These are phyloP conservation scores for Fusarium haematococcum DNA, from an alignment of 2,329 filamentous ascomycete species.

Conservation along the genomic window DNA sequence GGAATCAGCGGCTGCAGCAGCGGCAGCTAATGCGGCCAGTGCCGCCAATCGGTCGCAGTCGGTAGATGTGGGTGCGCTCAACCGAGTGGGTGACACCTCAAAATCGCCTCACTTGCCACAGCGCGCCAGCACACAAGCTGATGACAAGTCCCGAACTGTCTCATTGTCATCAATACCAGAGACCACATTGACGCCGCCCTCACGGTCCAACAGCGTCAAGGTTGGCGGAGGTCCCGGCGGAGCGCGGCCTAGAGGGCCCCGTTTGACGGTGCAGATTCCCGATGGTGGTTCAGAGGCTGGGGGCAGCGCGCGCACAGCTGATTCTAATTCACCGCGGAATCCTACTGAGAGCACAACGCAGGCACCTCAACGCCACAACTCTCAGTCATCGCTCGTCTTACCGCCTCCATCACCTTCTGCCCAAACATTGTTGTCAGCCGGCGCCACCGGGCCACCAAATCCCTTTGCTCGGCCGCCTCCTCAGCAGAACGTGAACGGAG, in stretches of 20 bases:
- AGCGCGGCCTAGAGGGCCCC: slow-evolving; percentile 80
- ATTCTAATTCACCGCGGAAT: slow-evolving; percentile 74
- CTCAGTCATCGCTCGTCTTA: slow-evolving; percentile 79
- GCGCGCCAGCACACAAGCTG: slow-evolving; percentile 60
- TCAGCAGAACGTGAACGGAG: slow-evolving; percentile 69
- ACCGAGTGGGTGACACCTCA: slow-evolving; percentile 59
- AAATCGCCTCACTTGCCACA: slow-evolving; percentile 68
- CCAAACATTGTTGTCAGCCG: slow-evolving; percentile 86
- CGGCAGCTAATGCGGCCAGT: slow-evolving; percentile 40
- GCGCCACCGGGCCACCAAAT: slow-evolving; percentile 92
- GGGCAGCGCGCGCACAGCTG: slow-evolving; percentile 73
- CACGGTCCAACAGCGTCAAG: slow-evolving; percentile 81
- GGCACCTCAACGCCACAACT: slow-evolving; percentile 63
- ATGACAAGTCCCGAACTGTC: slow-evolving; percentile 59
- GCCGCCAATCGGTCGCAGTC: slow-evolving; percentile 68
- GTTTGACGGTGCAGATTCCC: slow-evolving; percentile 93
- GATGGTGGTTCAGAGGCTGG: slow-evolving; percentile 84
- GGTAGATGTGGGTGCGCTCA: slow-evolving; percentile 70
- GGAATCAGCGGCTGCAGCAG: slow-evolving; percentile 48
- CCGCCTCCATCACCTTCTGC: slow-evolving; percentile 94
- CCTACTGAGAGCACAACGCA: slow-evolving; percentile 69
- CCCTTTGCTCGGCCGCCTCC: slow-evolving; percentile 91
- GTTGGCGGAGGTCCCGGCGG: slow-evolving; percentile 65
- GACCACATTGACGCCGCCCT: slow-evolving; percentile 74
- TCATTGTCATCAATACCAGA: slow-evolving; percentile 75